Base-by-base conservation (phyloP, 2,329 filamentous ascomycete genomes). In the Pseudogymnoascus verrucosus region DNA sequence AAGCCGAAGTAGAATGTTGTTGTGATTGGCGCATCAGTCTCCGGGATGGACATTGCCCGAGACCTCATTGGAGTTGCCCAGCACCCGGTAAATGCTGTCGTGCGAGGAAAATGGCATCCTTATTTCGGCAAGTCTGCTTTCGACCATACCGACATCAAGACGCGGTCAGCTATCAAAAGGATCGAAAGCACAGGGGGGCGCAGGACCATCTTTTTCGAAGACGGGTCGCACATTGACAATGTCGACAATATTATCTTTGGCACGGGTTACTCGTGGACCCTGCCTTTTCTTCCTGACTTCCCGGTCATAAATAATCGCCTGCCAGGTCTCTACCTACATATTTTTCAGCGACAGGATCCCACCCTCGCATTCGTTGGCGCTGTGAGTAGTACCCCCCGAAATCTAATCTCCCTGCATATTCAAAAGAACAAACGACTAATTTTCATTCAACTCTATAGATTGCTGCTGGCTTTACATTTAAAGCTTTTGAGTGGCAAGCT, bases 401-500 rank as follows among this genome's bases (percentile, higher is more conserved):
- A 19, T 19, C 8, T 8, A 31, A 3, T 14, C 26, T 6, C 14
- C 3, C n/a, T 16, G 7, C 5, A 16, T n/a, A 54, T 4, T 3
- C 47, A 57, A 57, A 47, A 57, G 26, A 57, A 19, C 26, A 34
- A 57, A 7, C 4, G n/a, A 12, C 26, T 34, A 5, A 57, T 14
- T 3, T 37, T 63, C 11, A 61, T 26, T 7, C n/a, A 11, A 42
- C 7, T 11, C 12, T 16, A 12, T 26, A 67, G 62, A 47, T 81
- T 0, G 75, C 76, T 1, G 81, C 82, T 0, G 83, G 82, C 0
- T 73, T 89, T 28, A 89, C 86, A 0, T 89, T 89, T 75, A 87
- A 86, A 70, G 80, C 88, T 31, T 88, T 87, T 63, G 86, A 89
- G 73, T 88, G 84, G 83, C 86, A 89, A 69, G 84, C 85, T 5